Base-by-base conservation (phyloP, 2,329 filamentous ascomycete species). In the Aspergillus hortae region DNA sequence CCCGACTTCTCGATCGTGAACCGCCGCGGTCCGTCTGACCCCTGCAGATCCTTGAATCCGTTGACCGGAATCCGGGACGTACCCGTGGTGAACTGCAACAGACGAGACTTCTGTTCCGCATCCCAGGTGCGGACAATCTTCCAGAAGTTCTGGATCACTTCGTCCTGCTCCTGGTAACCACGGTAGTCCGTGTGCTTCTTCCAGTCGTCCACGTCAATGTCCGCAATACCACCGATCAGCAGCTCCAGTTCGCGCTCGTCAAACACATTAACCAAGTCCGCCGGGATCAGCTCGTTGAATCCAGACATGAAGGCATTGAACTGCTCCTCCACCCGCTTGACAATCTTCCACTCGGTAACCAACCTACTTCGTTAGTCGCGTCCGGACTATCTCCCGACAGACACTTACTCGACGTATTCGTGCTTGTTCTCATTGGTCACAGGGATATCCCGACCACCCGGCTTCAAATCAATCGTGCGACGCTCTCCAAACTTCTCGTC, bases 151-250 rank as follows among this genome's bases (percentile, higher is more conserved):
- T 95, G 89, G 60, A 99, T 94, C 23, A 99, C 94, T 67, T 96
- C 90, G 65, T 99, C 94, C 52, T 87, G 91, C 75, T 99, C 94
- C 9, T 95, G 96, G 80, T 99, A 99, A 49, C 94, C 94, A 63
- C 94, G 88, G 74, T 99, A 99, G 69, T 99, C 94, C 44, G 94
- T 99, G 76, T 99, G 94, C 80, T 99, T 99, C 87, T 99, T 97
- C 94, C 94, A 99, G 74, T 99, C 94, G 55, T 99, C 94, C 14
- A 99, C 92, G 67, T 99, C 94, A 62, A 99, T 99, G 74, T 99
- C 94, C n/a, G 94, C 94, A 64, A 99, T 99, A 81, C 94, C 94
- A 60, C 94, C 94, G 67, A 99, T 97, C 61, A 99, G 81, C 61
- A 99, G 77, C 74, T 99, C 94, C 44, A 99, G 80, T 74, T 99